Percentiles rank a stretch among this genome's conserved stretches.
phyloP scores from a whole-genome alignment of 495 filamentous ascomycete species.

The Neurospora sublineolata region DNA sequence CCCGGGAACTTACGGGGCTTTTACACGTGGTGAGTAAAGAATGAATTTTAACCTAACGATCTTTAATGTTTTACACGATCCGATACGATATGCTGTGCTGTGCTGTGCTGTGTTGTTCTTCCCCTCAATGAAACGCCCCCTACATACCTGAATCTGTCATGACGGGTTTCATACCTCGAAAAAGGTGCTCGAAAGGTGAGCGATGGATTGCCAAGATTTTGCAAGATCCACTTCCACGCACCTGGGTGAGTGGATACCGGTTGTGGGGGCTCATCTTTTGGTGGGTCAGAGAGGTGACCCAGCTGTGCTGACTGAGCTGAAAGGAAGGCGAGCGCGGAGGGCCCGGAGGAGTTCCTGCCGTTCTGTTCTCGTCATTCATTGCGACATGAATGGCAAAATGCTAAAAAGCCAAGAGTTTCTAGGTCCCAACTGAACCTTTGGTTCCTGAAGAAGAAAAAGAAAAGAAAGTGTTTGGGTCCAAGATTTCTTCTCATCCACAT shows the following conservation, averaged over 20 bases:
- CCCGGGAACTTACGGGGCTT: not conserved
- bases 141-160: not conserved
- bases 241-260: not conserved
- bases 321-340: not conserved
- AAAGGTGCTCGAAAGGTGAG: not conserved
- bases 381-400: not conserved
- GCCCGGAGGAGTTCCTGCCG: not conserved
- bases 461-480: not conserved
- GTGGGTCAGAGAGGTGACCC: not conserved
- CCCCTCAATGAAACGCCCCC: not conserved
- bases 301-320: not conserved
- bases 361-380: not conserved
- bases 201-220: not conserved
- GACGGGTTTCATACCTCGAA: not conserved
- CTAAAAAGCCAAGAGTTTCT: not conserved
- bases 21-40: not conserved
- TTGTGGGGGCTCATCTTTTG: not conserved
- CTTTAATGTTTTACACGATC: not conserved
- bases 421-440: not conserved
- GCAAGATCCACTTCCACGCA: not conserved
- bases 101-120: not conserved
- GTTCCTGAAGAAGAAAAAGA: not conserved
- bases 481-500: not conserved
- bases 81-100: not conserved
- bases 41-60: not conserved